Conservation (phyloP, 768 basidiomycete species). For the Mycena olivaceomarginata region DNA sequence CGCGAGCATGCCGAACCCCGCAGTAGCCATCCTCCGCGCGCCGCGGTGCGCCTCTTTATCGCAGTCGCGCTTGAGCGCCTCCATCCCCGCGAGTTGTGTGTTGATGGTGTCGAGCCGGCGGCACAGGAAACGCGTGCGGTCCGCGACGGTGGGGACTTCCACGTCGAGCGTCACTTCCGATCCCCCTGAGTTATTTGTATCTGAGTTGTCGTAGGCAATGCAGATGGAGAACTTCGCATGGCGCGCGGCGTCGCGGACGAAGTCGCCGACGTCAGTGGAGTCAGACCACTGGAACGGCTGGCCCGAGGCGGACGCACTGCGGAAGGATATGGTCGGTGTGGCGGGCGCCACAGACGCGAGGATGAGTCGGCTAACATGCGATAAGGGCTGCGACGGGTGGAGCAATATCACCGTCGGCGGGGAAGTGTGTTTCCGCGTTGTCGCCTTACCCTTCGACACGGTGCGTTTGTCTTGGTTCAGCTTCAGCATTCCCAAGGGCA, state of each 20-base stretch:
- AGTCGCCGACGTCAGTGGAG: slow-evolving; percentile 80
- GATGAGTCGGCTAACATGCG: slow-evolving; percentile 77
- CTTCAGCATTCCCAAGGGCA: slow-evolving; percentile 64
- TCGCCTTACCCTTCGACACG: slow-evolving; percentile 23
- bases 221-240: slow-evolving; percentile 72
- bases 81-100: slow-evolving; percentile 68
- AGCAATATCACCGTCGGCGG: slow-evolving; percentile 76
- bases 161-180: slow-evolving; percentile 62
- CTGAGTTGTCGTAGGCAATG: slow-evolving; percentile 53
- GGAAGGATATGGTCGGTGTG: slow-evolving; percentile 65
- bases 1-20: slow-evolving; percentile 75
- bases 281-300: slow-evolving; percentile 74
- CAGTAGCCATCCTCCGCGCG: slow-evolving; percentile 73
- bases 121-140: slow-evolving; percentile 76
- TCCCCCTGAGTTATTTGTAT: background rate
- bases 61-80: slow-evolving; percentile 71
- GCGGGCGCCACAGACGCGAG: slow-evolving; percentile 62
- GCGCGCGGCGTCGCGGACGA: slow-evolving; percentile 77
- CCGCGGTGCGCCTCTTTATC: slow-evolving; percentile 75
- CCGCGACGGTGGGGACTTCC: slow-evolving; percentile 77
- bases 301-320: slow-evolving; percentile 56
- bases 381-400: slow-evolving; percentile 82
- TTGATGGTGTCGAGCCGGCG: slow-evolving; percentile 66
- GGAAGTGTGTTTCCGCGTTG: slow-evolving; percentile 13
- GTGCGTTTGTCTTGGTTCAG: slow-evolving; percentile 28